phyloP scores from a whole-genome alignment of 768 basidiomycete species.

The Cantharellus anzutake region DNA sequence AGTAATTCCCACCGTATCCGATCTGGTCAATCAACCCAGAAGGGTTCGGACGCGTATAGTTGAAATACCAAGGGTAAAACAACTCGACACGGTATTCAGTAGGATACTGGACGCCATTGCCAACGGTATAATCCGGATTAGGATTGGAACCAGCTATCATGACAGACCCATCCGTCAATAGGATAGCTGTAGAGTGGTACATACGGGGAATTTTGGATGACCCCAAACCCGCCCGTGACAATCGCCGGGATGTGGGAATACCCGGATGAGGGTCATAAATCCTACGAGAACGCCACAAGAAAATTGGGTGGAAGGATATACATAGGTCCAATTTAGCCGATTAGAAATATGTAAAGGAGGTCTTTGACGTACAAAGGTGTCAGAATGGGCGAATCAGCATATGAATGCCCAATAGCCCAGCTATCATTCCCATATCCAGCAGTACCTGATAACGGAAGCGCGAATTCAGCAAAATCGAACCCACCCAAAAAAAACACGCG shows the following conservation, averaged over 20 bases:
- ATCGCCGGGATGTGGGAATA: slow-evolving; percentile 37
- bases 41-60: slow-evolving; percentile 19
- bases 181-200: slow-evolving; percentile 59
- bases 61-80: slow-evolving; percentile 61
- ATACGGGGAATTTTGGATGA: slow-evolving; percentile 48
- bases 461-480: too few relatives aligned
- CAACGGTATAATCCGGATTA: slow-evolving; percentile 38
- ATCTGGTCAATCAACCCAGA: slow-evolving; percentile 16
- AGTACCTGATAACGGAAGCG: background rate
- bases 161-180: slow-evolving; percentile 55
- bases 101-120: slow-evolving; percentile 30
- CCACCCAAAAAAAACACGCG: background rate
- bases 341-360: slow-evolving; percentile 20
- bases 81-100: slow-evolving; percentile 84
- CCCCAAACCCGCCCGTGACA: slow-evolving; percentile 43
- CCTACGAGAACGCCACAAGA: slow-evolving; percentile 8
- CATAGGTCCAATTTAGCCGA: background rate
- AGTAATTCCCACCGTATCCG: slow-evolving; percentile 23
- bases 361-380: slow-evolving; percentile 26
- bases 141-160: slow-evolving; percentile 68
- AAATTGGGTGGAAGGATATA: background rate
- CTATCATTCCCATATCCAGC: slow-evolving; percentile 30
- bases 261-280: slow-evolving; percentile 46
- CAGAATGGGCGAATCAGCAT: slow-evolving; percentile 49
- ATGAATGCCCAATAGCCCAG: slow-evolving; percentile 32